Conservation (phyloP, 768 basidiomycete genomes). For the Lentinus tigrinus region DNA sequence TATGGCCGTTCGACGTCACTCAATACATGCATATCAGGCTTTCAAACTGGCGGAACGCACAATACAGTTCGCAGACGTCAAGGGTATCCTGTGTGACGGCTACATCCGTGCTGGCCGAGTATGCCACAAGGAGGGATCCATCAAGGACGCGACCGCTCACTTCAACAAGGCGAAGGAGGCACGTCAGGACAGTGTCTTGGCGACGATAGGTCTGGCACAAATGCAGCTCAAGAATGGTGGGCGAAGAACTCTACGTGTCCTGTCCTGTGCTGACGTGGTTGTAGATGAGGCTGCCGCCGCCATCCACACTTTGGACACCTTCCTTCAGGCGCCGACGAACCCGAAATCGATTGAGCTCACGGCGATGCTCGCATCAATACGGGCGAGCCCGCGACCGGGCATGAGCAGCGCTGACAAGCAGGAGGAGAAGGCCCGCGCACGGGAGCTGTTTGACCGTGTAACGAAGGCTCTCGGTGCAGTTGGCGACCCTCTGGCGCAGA, state of each 20-base stretch:
- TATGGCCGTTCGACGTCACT: too few species aligned
- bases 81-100: slow-evolving; percentile 82
- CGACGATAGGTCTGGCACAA: slow-evolving; percentile 83
- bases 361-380: slow-evolving; percentile 85
- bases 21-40: slow-evolving; percentile 47
- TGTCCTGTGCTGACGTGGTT: not conserved
- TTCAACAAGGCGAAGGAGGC: slow-evolving; percentile 67
- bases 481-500: slow-evolving; percentile 48
- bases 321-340: slow-evolving; percentile 61
- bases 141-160: slow-evolving; percentile 66
- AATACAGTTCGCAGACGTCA: slow-evolving; percentile 89
- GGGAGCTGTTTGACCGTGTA: slow-evolving; percentile 80
- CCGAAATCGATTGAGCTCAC: slow-evolving; percentile 79
- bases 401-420: slow-evolving; percentile 70
- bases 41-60: slow-evolving; percentile 93
- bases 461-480: slow-evolving; percentile 57
- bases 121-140: slow-evolving; percentile 66
- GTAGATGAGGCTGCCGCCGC: slow-evolving; percentile 82
- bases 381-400: slow-evolving; percentile 79
- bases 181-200: slow-evolving; percentile 72
- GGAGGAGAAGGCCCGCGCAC: slow-evolving; percentile 70
- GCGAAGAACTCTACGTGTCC: slow-evolving; percentile 10
- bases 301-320: slow-evolving; percentile 79
- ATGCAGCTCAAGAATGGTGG: slow-evolving; percentile 84
- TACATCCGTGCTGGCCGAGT: slow-evolving; percentile 82